Conservation (phyloP, 768 basidiomycete species). For the Hypsizygus marmoreus region DNA sequence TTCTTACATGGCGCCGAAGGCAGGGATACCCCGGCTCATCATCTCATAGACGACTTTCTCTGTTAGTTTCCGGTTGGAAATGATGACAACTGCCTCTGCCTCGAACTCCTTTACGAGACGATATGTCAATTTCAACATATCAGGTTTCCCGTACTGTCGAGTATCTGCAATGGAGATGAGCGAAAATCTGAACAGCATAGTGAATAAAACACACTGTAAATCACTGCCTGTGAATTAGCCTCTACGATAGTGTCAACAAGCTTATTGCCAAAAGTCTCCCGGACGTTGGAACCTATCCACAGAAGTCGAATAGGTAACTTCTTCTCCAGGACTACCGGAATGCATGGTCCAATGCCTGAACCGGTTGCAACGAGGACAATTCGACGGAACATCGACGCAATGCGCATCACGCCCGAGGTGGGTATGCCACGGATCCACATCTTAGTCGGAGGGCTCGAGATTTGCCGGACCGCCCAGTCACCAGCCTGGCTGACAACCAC, state of each 20-base stretch:
- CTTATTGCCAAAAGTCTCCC: conserved; percentile 61
- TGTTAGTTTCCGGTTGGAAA: conserved; percentile 60
- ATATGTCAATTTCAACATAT: conserved; percentile 49
- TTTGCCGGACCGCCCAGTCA: conserved; percentile 59
- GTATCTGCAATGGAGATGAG: conserved; percentile 33
- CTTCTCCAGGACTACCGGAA: conserved; percentile 53
- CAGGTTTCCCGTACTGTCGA: conserved; percentile 46
- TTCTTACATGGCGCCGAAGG: conserved; percentile 66
- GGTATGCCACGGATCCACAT: conserved; percentile 64
- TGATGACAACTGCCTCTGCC: conserved; percentile 57
- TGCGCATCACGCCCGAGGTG: conserved; percentile 54
- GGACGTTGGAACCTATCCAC: conserved; percentile 64
- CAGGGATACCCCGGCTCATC: conserved; percentile 61
- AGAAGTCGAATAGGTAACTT: conserved; percentile 53
- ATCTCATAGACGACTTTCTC: conserved; percentile 60
- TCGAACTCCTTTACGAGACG: conserved; percentile 49
- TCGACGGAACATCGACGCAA: conserved; percentile 56
- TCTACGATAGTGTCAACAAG: conserved; percentile 56
- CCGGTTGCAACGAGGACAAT: conserved; percentile 60
- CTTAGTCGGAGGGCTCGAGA: conserved; percentile 51
- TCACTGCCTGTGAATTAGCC: conserved; percentile 54
- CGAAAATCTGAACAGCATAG: neutral
- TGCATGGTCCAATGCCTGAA: conserved; percentile 60
- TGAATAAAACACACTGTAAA: conserved; percentile 45
- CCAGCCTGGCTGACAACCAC: conserved; percentile 59